Evolutionary conservation across 2,329 filamentous ascomycete species (phyloP).

Genomic region (Sarocladiaceae sp.): DNA sequence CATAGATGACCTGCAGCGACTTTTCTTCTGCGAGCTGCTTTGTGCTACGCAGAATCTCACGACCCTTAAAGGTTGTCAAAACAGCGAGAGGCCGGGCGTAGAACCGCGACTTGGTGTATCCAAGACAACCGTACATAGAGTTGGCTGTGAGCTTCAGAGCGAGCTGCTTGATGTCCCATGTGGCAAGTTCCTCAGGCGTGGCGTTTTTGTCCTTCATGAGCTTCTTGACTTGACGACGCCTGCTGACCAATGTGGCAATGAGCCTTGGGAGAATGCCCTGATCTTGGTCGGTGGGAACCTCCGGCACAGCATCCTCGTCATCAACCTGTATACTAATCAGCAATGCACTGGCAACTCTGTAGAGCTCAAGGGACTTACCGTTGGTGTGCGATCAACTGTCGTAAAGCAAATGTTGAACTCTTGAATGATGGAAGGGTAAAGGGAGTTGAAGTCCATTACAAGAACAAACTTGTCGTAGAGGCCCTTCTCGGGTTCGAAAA

Average conservation of each 20-base stretch:
- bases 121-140: slow-evolving; percentile 98
- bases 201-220: slow-evolving; percentile 94
- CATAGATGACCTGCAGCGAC: slow-evolving; percentile 92
- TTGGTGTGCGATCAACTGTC: slow-evolving; percentile 74
- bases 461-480: slow-evolving; percentile 97
- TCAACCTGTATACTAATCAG: slow-evolving; percentile 24
- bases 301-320: slow-evolving; percentile 84
- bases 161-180: slow-evolving; percentile 97
- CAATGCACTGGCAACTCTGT: neutral
- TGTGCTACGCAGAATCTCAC: slow-evolving; percentile 93
- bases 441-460: slow-evolving; percentile 99
- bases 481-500: slow-evolving; percentile 96
- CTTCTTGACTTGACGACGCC: slow-evolving; percentile 87
- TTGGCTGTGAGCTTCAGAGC: slow-evolving; percentile 97
- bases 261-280: slow-evolving; percentile 85
- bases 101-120: slow-evolving; percentile 95
- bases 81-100: slow-evolving; percentile 93
- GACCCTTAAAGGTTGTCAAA: slow-evolving; percentile 93
- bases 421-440: slow-evolving; percentile 98
- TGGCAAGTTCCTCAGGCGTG: slow-evolving; percentile 79
- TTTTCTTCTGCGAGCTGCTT: slow-evolving; percentile 93
- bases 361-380: slow-evolving; percentile 49
- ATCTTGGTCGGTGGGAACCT: slow-evolving; percentile 73
- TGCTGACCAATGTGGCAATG: slow-evolving; percentile 85
- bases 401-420: slow-evolving; percentile 99